phyloP scores from a whole-genome alignment of 305 asterid species.

The Solanum chacoense region DNA sequence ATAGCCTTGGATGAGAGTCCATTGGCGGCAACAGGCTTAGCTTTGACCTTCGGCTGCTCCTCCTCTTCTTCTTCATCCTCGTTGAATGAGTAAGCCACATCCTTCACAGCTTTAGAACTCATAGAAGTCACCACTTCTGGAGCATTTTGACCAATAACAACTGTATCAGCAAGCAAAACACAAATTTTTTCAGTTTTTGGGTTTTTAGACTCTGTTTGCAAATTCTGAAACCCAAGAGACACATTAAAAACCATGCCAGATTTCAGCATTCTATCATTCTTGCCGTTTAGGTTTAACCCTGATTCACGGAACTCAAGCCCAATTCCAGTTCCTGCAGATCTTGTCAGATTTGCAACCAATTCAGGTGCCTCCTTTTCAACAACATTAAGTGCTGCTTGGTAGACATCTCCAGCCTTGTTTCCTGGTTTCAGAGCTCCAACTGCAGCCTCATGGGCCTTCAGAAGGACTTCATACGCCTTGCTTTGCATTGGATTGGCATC shows the following conservation, averaged over 20 bases:
- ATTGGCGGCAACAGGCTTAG: not conserved
- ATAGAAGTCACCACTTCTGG: slow-evolving; percentile 18
- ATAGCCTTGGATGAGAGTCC: slow-evolving; percentile 22
- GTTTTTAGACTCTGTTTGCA: slow-evolving; percentile 17
- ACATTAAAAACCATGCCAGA: slow-evolving; percentile 34
- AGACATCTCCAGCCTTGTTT: slow-evolving; percentile 14
- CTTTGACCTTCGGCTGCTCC: slow-evolving; percentile 8
- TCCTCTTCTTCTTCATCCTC: slow-evolving; percentile 27
- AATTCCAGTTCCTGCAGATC: slow-evolving; percentile 33
- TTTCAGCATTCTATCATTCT: slow-evolving; percentile 21
- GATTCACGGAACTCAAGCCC: slow-evolving; percentile 40
- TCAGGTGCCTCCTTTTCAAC: slow-evolving; percentile 32
- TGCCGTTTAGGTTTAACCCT: slow-evolving; percentile 19
- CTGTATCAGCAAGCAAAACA: slow-evolving; percentile 30
- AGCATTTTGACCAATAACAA: slow-evolving; percentile 13
- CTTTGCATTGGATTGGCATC: slow-evolving; percentile 23
- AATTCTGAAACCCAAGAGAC: slow-evolving; percentile 25
- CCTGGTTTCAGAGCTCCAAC: slow-evolving; percentile 21
- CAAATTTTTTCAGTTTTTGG: slow-evolving; percentile 21
- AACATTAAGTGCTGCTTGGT: slow-evolving; percentile 17
- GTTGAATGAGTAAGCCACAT: slow-evolving; percentile 31
- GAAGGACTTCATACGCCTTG: slow-evolving; percentile 29
- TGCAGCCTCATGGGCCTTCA: slow-evolving; percentile 27
- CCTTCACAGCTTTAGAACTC: slow-evolving; percentile 30
- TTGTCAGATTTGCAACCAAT: slow-evolving; percentile 23